Evolutionary conservation across 306 rosid species (phyloP).

Genomic region (Inga laurina): DNA sequence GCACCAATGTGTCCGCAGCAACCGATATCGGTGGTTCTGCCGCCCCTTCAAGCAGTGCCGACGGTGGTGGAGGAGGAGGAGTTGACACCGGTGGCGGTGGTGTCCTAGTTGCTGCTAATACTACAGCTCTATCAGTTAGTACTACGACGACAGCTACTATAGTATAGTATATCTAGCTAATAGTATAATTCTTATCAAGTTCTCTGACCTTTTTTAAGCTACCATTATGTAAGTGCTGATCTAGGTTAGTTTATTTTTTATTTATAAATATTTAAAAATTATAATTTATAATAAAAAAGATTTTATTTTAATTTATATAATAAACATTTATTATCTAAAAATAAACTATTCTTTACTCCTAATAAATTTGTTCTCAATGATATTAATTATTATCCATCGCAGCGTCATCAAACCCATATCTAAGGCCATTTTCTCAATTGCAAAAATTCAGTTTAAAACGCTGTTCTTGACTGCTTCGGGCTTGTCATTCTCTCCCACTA

Average conservation of each 20-base stretch:
- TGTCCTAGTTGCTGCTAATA: constrained; percentile 15
- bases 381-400: constrained; percentile 46
- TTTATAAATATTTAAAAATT: too few species aligned
- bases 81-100: neutral
- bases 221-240: neutral
- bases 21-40: neutral
- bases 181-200: constrained; percentile 22
- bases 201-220: neutral
- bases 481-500: neutral
- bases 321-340: too few species aligned
- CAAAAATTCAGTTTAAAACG: too few species aligned
- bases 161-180: constrained; percentile 39
- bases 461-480: neutral
- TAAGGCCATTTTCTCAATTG: constrained; percentile 38
- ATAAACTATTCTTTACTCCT: too few species aligned
- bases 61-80: neutral
- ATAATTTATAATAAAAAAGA: too few species aligned
- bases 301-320: too few species aligned
- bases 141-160: constrained; percentile 34
- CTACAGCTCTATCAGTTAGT: constrained; percentile 24
- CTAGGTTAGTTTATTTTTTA: too few species aligned
- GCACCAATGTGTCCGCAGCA: constrained; percentile 18
- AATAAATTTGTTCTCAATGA: constrained; percentile 16
- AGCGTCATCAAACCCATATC: constrained; percentile 29
- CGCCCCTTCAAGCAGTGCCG: neutral